phyloP scores from a whole-genome alignment of 1,284 basidiomycete genomes.

The Ustilago xerochloae region DNA sequence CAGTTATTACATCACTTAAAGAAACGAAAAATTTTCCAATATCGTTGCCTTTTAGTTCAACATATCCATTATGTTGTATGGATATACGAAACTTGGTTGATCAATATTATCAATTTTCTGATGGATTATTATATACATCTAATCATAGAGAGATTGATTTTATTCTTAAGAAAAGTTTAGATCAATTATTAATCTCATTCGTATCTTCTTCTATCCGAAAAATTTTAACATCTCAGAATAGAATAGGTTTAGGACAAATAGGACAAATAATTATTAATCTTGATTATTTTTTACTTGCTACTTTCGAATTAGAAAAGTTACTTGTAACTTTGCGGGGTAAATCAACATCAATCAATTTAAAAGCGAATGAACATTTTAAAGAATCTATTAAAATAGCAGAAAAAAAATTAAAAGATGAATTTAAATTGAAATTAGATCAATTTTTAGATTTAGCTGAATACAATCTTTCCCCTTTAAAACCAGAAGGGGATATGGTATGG shows the following conservation, averaged over 20 bases:
- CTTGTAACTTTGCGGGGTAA: slow-evolving; percentile 78
- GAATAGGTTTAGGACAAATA: slow-evolving; percentile 85
- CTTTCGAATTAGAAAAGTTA: slow-evolving; percentile 85
- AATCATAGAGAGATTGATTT: slow-evolving; percentile 93
- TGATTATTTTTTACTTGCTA: slow-evolving; percentile 89
- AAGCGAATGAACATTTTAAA: slow-evolving; percentile 77
- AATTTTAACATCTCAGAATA: slow-evolving; percentile 74
- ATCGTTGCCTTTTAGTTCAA: slow-evolving; percentile 90
- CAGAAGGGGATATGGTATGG: too few relatives aligned
- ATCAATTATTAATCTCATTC: slow-evolving; percentile 82
- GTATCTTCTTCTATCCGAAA: slow-evolving; percentile 82
- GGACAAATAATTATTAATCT: slow-evolving; percentile 93
- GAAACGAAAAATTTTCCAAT: slow-evolving; percentile 74
- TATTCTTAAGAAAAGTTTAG: slow-evolving; percentile 88
- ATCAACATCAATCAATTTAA: slow-evolving; percentile 79
- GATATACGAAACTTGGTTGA: slow-evolving; percentile 94
- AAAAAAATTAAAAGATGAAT: slow-evolving; percentile 81
- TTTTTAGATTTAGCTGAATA: slow-evolving; percentile 96
- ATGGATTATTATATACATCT: slow-evolving; percentile 78
- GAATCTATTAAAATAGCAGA: slow-evolving; percentile 78
- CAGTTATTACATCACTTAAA: slow-evolving; percentile 67
- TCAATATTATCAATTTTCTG: slow-evolving; percentile 95
- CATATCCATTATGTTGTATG: slow-evolving; percentile 93
- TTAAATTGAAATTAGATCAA: slow-evolving; percentile 92
- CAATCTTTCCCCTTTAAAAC: slow-evolving; percentile 92